Evolutionary conservation across 2,329 filamentous ascomycete species (phyloP), one percentile per base, ranked within the genome.

Genomic region (Aureobasidium uvarum): DNA sequence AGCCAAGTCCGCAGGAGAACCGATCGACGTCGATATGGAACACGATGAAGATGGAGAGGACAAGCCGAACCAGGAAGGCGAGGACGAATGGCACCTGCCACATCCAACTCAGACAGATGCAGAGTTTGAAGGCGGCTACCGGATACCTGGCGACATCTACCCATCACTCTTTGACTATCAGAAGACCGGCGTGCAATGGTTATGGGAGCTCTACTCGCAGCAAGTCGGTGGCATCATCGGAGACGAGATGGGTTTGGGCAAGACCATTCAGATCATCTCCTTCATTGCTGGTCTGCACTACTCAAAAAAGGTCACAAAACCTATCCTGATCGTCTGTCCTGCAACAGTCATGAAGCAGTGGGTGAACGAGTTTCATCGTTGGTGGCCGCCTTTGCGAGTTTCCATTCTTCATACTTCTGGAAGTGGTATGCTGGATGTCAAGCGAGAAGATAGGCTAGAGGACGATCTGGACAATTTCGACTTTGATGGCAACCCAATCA

Each of bases 351-450:
- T 99, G 79, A 90, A 92, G 67, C 95, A 99, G 75, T 99, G 95
- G 95, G 95, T 97, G 14, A 96, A 96, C 69, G 95, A 99, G 74
- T 98, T 99, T 71, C 96, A 99, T 77, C 87, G 89, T 14, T 99
- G 96, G 96, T 99, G 96, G 96, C 95, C 95, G n/a, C 89, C 95
- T n/a, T 81, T 99, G 38, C 86, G 96, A 48, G 95, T 99, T 5
- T 96, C 93, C 0, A 98, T 99, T 68, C 77, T 99, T 56, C 95
- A 99, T 74, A 92, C 92, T 0, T 97, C 95, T 5, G 95, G 95
- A 2, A 98, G 92, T 75, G 96, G 95, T 20, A 98, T 99, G 94
- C 80, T 97, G 62, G 92, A 96, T 69, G 81, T 96, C 28, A 79
- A 80, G 51, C 81, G 79, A 58, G 86, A 88, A 73, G 81, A 80